phyloP scores from a whole-genome alignment of 495 filamentous ascomycete species.

The Aspergillus cavernicola region DNA sequence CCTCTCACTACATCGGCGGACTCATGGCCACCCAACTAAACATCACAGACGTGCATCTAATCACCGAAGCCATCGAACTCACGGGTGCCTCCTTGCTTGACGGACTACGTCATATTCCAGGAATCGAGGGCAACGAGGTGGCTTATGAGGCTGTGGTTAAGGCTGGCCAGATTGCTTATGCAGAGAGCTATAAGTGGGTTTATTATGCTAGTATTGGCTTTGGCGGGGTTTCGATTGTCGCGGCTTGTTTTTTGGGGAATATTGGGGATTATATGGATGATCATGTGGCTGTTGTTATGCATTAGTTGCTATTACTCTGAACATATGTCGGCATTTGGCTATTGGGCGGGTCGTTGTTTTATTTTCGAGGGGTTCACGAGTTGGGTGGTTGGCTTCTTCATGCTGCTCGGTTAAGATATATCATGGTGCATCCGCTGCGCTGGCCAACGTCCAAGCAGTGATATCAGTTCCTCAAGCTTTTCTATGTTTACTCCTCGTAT shows the following conservation, averaged over 20 bases:
- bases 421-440: background rate
- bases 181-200: constrained; percentile 62
- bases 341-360: background rate
- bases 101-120: constrained; percentile 51
- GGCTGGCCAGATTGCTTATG: constrained; percentile 60
- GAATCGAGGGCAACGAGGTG: constrained; percentile 50
- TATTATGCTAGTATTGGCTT: constrained; percentile 69
- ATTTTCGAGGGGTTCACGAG: too few species aligned
- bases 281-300: constrained; percentile 62
- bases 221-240: constrained; percentile 57
- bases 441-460: too few species aligned
- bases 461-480: too few species aligned
- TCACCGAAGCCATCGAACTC: constrained; percentile 49
- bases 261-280: constrained; percentile 67
- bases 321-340: background rate
- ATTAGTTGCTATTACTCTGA: background rate
- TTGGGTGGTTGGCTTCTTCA: too few species aligned
- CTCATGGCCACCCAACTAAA: constrained; percentile 49
- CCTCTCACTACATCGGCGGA: constrained; percentile 49
- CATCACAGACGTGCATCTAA: constrained; percentile 46
- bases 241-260: constrained; percentile 60
- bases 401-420: background rate
- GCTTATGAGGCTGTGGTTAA: constrained; percentile 55
- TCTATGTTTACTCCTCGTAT: too few species aligned
- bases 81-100: constrained; percentile 54